phyloP scores from a whole-genome alignment of 495 filamentous ascomycete species.

The Penicillium herquei region DNA sequence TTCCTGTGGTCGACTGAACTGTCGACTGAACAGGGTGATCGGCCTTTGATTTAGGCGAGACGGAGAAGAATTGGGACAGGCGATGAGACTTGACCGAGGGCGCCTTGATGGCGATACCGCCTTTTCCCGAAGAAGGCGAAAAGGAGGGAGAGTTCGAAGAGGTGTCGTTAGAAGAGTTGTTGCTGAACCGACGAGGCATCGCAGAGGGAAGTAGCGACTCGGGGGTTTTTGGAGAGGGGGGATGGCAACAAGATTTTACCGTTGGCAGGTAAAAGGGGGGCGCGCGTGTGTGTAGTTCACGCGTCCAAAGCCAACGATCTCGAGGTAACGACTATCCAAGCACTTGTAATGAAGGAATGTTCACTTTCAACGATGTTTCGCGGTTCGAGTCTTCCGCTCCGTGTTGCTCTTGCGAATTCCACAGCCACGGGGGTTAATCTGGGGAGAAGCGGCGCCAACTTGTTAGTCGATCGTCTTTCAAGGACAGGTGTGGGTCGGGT shows the following conservation, averaged over 20 bases:
- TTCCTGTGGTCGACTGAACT: slow-evolving; percentile 58
- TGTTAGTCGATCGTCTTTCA: slow-evolving; percentile 11
- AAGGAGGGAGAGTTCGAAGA: slow-evolving; percentile 43
- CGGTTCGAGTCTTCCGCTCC: neutral
- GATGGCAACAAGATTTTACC: slow-evolving; percentile 14
- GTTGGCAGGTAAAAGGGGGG: slow-evolving; percentile 8
- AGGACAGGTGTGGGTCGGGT: slow-evolving; percentile 2
- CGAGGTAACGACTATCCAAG: slow-evolving; percentile 22
- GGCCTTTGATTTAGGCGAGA: slow-evolving; percentile 55
- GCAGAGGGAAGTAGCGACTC: slow-evolving; percentile 39
- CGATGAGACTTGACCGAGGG: slow-evolving; percentile 66
- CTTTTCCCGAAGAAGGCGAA: slow-evolving; percentile 48
- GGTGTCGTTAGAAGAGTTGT: slow-evolving; percentile 47
- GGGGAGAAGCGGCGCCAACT: slow-evolving; percentile 3
- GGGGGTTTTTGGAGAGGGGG: slow-evolving; percentile 17
- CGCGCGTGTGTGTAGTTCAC: slow-evolving; percentile 11
- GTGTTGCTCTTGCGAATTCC: slow-evolving; percentile 1
- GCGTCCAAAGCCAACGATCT: slow-evolving; percentile 17
- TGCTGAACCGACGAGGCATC: slow-evolving; percentile 57
- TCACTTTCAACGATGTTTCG: neutral
- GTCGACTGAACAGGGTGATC: slow-evolving; percentile 52
- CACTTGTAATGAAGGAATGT: neutral
- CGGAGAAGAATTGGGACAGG: slow-evolving; percentile 57
- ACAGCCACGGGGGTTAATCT: slow-evolving; percentile 9
- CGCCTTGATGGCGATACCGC: slow-evolving; percentile 43